phyloP scores from a whole-genome alignment of 2,329 filamentous ascomycete genomes.

The Phialophora expanda region DNA sequence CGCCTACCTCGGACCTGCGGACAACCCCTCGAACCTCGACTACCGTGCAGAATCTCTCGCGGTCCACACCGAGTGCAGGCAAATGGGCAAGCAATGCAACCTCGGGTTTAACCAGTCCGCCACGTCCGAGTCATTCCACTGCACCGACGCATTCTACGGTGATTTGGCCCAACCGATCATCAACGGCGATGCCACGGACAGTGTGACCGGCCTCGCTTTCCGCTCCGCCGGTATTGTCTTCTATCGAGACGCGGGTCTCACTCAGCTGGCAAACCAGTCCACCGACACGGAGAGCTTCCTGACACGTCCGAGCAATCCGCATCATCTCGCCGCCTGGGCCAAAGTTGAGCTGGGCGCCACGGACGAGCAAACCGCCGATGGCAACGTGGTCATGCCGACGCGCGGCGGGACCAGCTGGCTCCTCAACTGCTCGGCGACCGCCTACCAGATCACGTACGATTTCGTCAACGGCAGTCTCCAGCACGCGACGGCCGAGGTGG shows the following conservation, averaged over 20 bases:
- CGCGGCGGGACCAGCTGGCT: constrained; percentile 26
- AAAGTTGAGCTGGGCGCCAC: constrained; percentile 3
- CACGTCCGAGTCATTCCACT: constrained; percentile 21
- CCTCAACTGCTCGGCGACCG: constrained; percentile 37
- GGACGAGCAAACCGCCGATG: not conserved
- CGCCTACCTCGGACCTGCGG: constrained; percentile 25
- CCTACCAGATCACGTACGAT: constrained; percentile 39
- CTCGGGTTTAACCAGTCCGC: constrained; percentile 24
- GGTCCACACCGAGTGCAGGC: constrained; percentile 32
- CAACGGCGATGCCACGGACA: constrained; percentile 6
- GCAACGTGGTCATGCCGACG: constrained; percentile 17
- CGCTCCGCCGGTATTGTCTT: constrained; percentile 2
- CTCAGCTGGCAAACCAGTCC: constrained; percentile 3
- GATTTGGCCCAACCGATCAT: constrained; percentile 4
- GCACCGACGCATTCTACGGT: constrained; percentile 18
- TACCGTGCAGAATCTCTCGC: constrained; percentile 37
- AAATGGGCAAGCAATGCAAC: constrained; percentile 35
- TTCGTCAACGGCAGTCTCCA: constrained; percentile 30
- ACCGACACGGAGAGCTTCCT: constrained; percentile 8
- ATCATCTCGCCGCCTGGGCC: constrained; percentile 16
- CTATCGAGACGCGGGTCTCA: not conserved
- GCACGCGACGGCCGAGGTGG: constrained; percentile 10
- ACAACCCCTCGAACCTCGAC: constrained; percentile 24
- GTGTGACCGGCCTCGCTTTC: not conserved
- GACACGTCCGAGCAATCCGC: constrained; percentile 14